Percentiles rank a stretch among this genome's conserved stretches.
These are phyloP conservation scores for Annulohypoxylon maeteangense DNA, from an alignment of 495 filamentous ascomycete species.

Conservation along the genomic window DNA sequence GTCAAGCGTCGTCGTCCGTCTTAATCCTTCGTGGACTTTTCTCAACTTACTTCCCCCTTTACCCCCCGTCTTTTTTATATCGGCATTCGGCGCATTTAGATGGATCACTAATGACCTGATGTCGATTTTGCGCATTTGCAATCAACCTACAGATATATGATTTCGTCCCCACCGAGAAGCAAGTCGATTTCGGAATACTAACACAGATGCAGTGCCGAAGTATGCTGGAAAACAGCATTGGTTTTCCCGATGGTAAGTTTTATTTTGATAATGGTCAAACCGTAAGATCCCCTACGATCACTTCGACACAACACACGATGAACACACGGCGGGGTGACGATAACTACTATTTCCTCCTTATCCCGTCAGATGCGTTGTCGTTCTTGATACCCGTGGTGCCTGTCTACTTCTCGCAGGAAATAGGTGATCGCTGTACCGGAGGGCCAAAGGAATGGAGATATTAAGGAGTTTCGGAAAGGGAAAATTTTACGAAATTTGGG, in stretches of 20 bases:
- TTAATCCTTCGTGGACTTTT: conserved; percentile 40
- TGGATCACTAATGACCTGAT: conserved; percentile 32
- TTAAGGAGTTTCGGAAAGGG: conserved; percentile 33
- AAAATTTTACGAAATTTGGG: conserved; percentile 21
- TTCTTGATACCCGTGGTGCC: conserved; percentile 41
- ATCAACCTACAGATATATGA: conserved; percentile 28
- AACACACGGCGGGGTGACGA: conserved; percentile 11
- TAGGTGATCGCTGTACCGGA: conserved; percentile 4
- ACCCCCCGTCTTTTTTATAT: not conserved
- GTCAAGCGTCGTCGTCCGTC: conserved; percentile 62
- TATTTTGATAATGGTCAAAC: conserved; percentile 16
- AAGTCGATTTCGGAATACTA: conserved; percentile 35
- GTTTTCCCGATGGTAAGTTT: conserved; percentile 42
- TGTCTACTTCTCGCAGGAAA: conserved; percentile 15
- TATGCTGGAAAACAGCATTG: conserved; percentile 14
- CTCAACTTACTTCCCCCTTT: conserved; percentile 21
- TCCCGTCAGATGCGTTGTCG: conserved; percentile 17
- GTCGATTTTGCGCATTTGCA: conserved; percentile 21
- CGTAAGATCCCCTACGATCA: conserved; percentile 8
- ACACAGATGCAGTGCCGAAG: conserved; percentile 39
- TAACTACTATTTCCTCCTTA: conserved; percentile 2
- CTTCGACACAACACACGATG: not conserved
- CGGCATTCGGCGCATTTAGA: conserved; percentile 20
- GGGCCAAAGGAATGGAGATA: conserved; percentile 4
- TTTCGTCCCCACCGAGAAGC: conserved; percentile 3